Percentiles rank a stretch among this genome's conserved stretches.
phyloP scores from a whole-genome alignment of 2,329 filamentous ascomycete genomes.

The Alternaria sp. region DNA sequence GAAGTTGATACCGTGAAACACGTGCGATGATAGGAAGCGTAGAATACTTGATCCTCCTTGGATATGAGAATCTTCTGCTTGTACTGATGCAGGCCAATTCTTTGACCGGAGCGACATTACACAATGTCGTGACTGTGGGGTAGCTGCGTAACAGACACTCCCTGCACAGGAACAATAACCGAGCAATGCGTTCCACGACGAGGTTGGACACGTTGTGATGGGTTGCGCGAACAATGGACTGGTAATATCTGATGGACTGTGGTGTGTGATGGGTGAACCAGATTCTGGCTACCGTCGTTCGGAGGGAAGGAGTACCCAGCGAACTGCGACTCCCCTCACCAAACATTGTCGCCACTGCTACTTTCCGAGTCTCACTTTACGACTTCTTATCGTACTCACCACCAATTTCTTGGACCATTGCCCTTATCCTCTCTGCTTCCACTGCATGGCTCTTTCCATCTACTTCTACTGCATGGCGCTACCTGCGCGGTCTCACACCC shows the following conservation, averaged over 20 bases:
- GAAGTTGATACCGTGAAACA: not conserved
- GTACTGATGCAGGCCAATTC: not conserved
- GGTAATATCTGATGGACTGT: not conserved
- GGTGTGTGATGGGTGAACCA: slow-evolving; percentile 48
- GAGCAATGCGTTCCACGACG: not conserved
- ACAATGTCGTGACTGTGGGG: not conserved
- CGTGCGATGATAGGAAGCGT: too few species aligned
- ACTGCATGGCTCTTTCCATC: not conserved
- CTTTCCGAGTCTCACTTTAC: not conserved
- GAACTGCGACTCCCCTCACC: slow-evolving; percentile 8
- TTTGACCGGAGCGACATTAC: not conserved
- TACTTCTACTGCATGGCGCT: not conserved
- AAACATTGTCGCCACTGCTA: not conserved
- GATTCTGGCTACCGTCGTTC: slow-evolving; percentile 4
- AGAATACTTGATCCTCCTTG: not conserved
- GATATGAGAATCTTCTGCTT: not conserved
- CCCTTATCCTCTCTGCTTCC: not conserved
- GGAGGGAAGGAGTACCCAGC: not conserved
- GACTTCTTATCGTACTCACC: not conserved
- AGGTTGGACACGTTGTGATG: not conserved
- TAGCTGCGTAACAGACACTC: not conserved
- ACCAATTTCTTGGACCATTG: not conserved
- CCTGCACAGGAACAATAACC: not conserved
- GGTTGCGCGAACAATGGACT: not conserved
- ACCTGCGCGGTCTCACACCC: slow-evolving; percentile 3